Conservation (phyloP, 306 rosid genomes). For the Medicago ruthenica region DNA sequence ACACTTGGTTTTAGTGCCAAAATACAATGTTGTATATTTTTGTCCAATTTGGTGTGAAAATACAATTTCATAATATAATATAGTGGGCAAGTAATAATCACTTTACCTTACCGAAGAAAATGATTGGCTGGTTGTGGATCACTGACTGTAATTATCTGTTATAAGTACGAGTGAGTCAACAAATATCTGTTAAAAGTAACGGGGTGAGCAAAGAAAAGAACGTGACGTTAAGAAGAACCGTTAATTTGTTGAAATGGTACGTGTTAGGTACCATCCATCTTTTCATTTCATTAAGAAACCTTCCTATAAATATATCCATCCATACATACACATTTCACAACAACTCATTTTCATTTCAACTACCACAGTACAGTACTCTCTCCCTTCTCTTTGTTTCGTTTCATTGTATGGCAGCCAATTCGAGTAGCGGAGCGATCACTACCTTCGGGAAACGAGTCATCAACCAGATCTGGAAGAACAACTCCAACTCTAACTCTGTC, state of each 20-base stretch:
- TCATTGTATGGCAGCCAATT: conserved; percentile 96
- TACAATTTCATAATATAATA: too few relatives aligned
- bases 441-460: conserved; percentile 71
- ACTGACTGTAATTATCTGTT: not conserved
- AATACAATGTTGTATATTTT: too few relatives aligned
- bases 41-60: too few relatives aligned
- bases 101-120: not conserved
- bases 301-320: conserved; percentile 9
- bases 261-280: conserved; percentile 35
- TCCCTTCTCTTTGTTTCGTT: not conserved
- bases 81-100: too few relatives aligned
- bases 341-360: not conserved
- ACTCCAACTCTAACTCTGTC: conserved; percentile 42
- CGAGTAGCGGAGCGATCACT: conserved; percentile 75
- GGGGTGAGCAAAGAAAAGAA: not conserved
- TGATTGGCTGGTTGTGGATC: not conserved
- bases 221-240: not conserved
- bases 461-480: conserved; percentile 63
- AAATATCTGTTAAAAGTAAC: not conserved
- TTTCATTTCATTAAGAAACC: conserved; percentile 1
- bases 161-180: not conserved
- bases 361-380: not conserved
- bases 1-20: too few relatives aligned
- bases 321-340: not conserved
- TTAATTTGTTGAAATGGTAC: not conserved